A percentile compares a stretch with the other conserved stretches of the same genome.
These are phyloP conservation scores for Rhododendron ferrugineum DNA, from an alignment of 148 eudicot species.

Conservation along the genomic window DNA sequence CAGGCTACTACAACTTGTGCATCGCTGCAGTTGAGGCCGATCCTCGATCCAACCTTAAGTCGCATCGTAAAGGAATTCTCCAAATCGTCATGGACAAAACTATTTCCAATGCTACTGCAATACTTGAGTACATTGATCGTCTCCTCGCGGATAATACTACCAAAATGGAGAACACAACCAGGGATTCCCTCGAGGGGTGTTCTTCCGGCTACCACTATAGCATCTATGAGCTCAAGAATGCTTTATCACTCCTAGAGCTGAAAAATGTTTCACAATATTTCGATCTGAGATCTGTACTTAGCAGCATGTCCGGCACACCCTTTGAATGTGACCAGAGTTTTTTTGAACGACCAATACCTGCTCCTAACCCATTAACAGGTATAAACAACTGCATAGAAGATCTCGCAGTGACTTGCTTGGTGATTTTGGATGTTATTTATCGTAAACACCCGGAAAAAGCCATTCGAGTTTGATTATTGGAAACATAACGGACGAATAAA, in stretches of 20 bases:
- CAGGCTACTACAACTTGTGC: neutral
- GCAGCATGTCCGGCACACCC: neutral
- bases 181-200: neutral
- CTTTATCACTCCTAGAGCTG: neutral
- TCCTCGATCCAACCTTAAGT: too few species aligned
- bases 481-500: neutral
- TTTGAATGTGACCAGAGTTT: neutral
- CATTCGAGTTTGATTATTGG: neutral
- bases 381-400: neutral
- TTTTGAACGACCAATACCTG: neutral
- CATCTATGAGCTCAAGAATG: neutral
- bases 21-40: neutral
- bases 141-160: neutral
- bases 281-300: neutral
- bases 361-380: neutral
- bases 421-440: neutral
- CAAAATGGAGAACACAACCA: neutral
- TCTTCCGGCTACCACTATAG: neutral
- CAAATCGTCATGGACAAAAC: neutral
- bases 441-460: neutral
- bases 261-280: neutral
- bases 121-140: neutral
- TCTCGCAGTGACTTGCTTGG: neutral
- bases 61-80: neutral
- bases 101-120: neutral